phyloP scores from a whole-genome alignment of 2,329 filamentous ascomycete genomes.

The Beauveria sp. region DNA sequence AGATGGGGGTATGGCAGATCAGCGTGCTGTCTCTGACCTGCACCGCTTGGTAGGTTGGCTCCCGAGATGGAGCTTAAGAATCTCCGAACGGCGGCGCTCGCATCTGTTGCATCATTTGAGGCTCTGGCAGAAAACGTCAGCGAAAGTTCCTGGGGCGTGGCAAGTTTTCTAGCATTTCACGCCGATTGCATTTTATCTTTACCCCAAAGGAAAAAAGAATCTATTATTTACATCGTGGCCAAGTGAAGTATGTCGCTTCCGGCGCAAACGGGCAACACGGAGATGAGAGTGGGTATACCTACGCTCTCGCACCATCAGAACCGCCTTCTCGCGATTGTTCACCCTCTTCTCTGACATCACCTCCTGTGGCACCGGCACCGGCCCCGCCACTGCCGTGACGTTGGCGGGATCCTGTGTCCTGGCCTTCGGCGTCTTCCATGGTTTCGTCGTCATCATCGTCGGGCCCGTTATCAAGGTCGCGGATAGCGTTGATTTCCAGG shows the following conservation, averaged over 20 bases:
- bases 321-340: constrained; percentile 83
- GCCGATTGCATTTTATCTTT: constrained; percentile 9
- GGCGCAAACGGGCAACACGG: constrained; percentile 13
- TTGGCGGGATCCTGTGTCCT: constrained; percentile 46
- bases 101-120: constrained; percentile 54
- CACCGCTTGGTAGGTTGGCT: constrained; percentile 29
- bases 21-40: constrained; percentile 27
- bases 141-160: constrained; percentile 14
- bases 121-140: constrained; percentile 47
- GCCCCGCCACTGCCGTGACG: constrained; percentile 67
- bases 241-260: constrained; percentile 4
- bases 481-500: constrained; percentile 60
- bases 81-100: constrained; percentile 74
- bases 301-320: constrained; percentile 97
- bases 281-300: constrained; percentile 54
- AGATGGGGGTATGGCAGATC: constrained; percentile 72
- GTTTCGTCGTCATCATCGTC: constrained; percentile 55
- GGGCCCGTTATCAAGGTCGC: constrained; percentile 38
- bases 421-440: constrained; percentile 58
- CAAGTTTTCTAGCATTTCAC: not conserved
- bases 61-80: constrained; percentile 77
- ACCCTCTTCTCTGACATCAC: constrained; percentile 86
- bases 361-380: constrained; percentile 78
- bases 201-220: not conserved
- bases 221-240: constrained; percentile 11